Evolutionary conservation across 1,284 basidiomycete species (phyloP), one percentile per base, ranked within the genome.

Genomic region (Pyrrhoderma noxium): DNA sequence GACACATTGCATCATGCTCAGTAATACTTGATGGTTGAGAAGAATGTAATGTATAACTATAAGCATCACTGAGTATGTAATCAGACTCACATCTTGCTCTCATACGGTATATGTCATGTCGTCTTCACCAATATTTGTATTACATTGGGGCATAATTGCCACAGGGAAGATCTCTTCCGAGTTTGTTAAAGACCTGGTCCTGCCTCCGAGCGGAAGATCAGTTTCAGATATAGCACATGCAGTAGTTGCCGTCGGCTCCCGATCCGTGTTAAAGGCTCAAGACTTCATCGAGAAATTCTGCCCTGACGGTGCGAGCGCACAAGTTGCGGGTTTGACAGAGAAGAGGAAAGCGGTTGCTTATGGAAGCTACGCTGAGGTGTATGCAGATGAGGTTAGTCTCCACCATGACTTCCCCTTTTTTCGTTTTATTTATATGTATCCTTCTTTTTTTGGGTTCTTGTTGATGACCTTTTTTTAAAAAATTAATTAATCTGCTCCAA

Each of bases 351-450:
- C 60, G 27, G 65, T 64, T 49, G 65, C 69, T 2, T 72, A 66
- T 57, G 74, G 70, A 3, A 63, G 61, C 2, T 76, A 76, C 56
- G 63, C 67, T 21, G 72, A 73, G 27, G 65, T 77, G 3, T 72
- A 72, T 39, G 23, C 23, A 3, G 38, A 56, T 23, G 2, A 18
- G 40, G 54, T 56, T 8, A 31, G 49, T 35, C 19, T 4, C n/a
- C n/a, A n/a, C n/a, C n/a, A n/a, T n/a, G n/a, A n/a, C n/a, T n/a
- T n/a, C n/a, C n/a, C n/a, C n/a, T n/a, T n/a, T n/a, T n/a, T n/a
- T n/a, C n/a, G n/a, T n/a, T n/a, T n/a, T n/a, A n/a, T n/a, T n/a
- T n/a, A n/a, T n/a, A n/a, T n/a, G n/a, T n/a, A n/a, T n/a, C n/a
- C n/a, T n/a, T n/a, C n/a, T n/a, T n/a, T n/a, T n/a, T n/a, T n/a